Conservation (phyloP, 306 rosid genomes). For the Cyamopsis tetragonoloba region DNA sequence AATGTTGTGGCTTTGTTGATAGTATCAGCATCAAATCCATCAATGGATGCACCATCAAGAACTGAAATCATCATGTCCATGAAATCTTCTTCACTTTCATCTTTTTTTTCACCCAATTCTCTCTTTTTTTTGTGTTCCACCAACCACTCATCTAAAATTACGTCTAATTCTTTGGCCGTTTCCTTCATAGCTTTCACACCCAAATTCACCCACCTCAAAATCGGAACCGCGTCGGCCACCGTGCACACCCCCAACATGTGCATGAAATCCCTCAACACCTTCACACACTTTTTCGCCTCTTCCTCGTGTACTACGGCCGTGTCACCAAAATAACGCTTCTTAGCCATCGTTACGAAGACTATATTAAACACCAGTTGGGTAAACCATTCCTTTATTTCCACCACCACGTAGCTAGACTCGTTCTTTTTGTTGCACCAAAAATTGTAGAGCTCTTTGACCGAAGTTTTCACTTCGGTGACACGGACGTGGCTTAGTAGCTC, state of each 20-base stretch:
- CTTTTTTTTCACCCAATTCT: constrained; percentile 2
- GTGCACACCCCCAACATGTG: constrained; percentile 2
- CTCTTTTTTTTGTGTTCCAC: constrained; percentile 1
- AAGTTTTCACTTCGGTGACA: neutral
- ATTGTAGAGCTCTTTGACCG: constrained; percentile 15
- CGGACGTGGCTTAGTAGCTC: constrained; percentile 20
- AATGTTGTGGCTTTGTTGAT: constrained; percentile 16
- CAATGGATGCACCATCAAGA: neutral
- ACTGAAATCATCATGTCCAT: constrained; percentile 17
- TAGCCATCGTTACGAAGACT: constrained; percentile 10
- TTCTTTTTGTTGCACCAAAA: neutral
- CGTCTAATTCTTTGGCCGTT: constrained; percentile 16
- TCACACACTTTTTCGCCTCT: neutral
- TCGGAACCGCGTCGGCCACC: constrained; percentile 28
- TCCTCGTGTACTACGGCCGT: neutral
- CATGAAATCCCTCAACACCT: neutral
- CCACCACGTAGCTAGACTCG: neutral
- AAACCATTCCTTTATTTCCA: constrained; percentile 31
- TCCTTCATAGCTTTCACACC: constrained; percentile 20
- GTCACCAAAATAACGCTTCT: constrained; percentile 16
- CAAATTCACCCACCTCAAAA: constrained; percentile 9
- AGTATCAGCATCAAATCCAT: constrained; percentile 3
- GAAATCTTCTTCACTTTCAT: constrained; percentile 6
- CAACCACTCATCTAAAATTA: constrained; percentile 23
- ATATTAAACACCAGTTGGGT: constrained; percentile 2